Evolutionary conservation across 352 stramenopile genomes (phyloP).

Genomic region (Phytophthora lateralis): DNA sequence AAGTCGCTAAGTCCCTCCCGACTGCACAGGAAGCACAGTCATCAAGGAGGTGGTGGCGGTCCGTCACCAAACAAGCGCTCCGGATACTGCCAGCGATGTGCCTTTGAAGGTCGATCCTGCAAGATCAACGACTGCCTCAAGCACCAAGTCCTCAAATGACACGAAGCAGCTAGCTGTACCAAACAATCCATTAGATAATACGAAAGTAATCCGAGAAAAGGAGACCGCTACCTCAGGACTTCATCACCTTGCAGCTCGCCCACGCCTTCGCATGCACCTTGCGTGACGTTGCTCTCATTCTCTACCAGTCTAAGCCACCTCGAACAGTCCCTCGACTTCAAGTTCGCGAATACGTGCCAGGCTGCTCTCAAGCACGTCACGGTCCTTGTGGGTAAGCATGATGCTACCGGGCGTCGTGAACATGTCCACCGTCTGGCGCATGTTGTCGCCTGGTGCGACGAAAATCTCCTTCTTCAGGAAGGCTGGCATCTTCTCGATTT

Average conservation of each 20-base stretch:
- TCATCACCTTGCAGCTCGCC: background rate
- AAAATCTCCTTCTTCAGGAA: constrained; percentile 94
- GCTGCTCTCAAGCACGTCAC: constrained; percentile 84
- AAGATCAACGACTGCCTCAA: constrained; percentile 73
- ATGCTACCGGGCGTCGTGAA: constrained; percentile 95
- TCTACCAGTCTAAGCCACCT: constrained; percentile 57
- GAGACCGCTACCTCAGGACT: constrained; percentile 9
- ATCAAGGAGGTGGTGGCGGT: constrained; percentile 8
- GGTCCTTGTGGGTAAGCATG: constrained; percentile 92
- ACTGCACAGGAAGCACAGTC: constrained; percentile 7
- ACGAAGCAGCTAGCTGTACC: constrained; percentile 20
- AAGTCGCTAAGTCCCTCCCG: constrained; percentile 23
- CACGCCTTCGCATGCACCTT: constrained; percentile 2
- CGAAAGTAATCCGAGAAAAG: constrained; percentile 23
- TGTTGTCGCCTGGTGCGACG: constrained; percentile 75
- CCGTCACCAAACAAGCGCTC: constrained; percentile 50
- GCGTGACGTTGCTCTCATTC: constrained; percentile 19
- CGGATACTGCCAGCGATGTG: constrained; percentile 63
- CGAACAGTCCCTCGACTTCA: constrained; percentile 75
- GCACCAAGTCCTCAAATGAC: constrained; percentile 56
- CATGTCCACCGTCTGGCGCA: constrained; percentile 95
- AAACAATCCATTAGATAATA: constrained; percentile 48
- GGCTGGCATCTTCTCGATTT: constrained; percentile 91
- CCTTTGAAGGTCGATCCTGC: constrained; percentile 59
- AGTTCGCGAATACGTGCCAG: constrained; percentile 91